Conservation (phyloP, 164 flowering plant genomes). For the Malania oleifera region DNA sequence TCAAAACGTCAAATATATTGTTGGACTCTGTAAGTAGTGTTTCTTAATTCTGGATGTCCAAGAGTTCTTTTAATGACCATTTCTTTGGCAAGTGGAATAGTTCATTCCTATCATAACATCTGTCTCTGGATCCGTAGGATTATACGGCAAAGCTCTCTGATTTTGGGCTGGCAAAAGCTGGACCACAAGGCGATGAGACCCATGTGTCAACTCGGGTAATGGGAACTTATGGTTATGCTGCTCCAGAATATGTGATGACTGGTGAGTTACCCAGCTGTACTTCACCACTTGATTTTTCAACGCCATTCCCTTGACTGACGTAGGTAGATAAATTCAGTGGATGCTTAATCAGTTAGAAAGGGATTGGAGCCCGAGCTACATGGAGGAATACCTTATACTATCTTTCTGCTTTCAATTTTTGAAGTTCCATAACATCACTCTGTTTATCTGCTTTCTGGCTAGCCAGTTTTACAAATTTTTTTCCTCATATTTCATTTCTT, state of each 20-base stretch:
- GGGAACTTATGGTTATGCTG: slow-evolving; percentile 98
- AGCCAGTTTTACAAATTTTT: too few relatives aligned
- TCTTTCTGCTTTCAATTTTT: too few relatives aligned
- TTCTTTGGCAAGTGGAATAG: neutral
- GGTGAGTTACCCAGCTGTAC: slow-evolving; percentile 27
- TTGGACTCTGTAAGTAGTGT: slow-evolving; percentile 74
- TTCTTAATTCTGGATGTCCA: neutral
- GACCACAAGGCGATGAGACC: slow-evolving; percentile 95
- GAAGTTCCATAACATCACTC: too few relatives aligned
- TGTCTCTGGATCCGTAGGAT: slow-evolving; percentile 44
- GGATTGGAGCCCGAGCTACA: too few relatives aligned
- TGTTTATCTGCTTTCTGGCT: neutral
- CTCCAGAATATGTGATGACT: slow-evolving; percentile 98
- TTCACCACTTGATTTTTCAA: neutral
- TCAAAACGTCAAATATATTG: slow-evolving; percentile 93
- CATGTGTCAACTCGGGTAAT: slow-evolving; percentile 95
- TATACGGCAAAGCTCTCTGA: slow-evolving; percentile 91
- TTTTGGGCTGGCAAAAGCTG: slow-evolving; percentile 97
- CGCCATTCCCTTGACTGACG: neutral
- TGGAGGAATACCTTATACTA: too few relatives aligned
- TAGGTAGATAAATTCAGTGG: neutral
- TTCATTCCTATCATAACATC: slow-evolving; percentile 5
- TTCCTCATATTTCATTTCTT: neutral
- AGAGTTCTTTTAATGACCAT: neutral
- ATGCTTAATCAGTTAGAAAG: neutral